These are phyloP conservation scores for Ceratobasidium theobromae DNA, from an alignment of 1,284 basidiomycete genomes.

Conservation along the genomic window DNA sequence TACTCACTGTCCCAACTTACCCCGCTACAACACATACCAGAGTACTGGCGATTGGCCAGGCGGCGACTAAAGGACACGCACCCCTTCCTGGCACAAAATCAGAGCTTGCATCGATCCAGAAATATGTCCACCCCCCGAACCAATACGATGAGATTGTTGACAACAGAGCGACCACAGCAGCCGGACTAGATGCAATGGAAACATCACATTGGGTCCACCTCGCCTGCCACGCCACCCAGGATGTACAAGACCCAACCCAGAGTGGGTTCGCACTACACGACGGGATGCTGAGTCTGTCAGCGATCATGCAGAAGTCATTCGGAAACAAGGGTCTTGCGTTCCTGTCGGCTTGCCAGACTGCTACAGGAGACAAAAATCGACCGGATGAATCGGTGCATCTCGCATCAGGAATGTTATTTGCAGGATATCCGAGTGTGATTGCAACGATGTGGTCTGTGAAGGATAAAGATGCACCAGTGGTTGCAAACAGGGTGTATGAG, in stretches of 20 bases:
- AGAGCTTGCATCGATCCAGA: not conserved
- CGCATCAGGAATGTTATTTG: constrained; percentile 16
- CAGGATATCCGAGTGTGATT: constrained; percentile 19
- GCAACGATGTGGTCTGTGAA: constrained; percentile 21
- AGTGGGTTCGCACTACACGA: constrained; percentile 15
- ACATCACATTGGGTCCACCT: constrained; percentile 19
- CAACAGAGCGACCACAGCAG: not conserved
- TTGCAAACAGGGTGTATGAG: constrained; percentile 24
- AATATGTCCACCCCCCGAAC: not conserved
- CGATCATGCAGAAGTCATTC: constrained; percentile 5
- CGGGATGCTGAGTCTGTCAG: not conserved
- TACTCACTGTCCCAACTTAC: not conserved
- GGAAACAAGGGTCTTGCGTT: constrained; percentile 9
- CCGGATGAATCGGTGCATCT: constrained; percentile 23
- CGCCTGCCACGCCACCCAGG: constrained; percentile 9
- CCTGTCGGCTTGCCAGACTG: constrained; percentile 29
- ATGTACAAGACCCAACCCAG: not conserved
- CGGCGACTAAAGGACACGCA: not conserved
- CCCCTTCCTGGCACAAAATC: not conserved
- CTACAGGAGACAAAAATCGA: not conserved
- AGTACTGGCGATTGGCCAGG: constrained; percentile 8
- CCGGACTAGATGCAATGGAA: constrained; percentile 4
- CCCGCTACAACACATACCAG: not conserved
- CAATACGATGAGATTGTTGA: not conserved
- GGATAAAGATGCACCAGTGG: constrained; percentile 12